These are phyloP conservation scores for Pseudogymnoascus sp. DNA, from an alignment of 2,329 filamentous ascomycete species.

Conservation along the genomic window DNA sequence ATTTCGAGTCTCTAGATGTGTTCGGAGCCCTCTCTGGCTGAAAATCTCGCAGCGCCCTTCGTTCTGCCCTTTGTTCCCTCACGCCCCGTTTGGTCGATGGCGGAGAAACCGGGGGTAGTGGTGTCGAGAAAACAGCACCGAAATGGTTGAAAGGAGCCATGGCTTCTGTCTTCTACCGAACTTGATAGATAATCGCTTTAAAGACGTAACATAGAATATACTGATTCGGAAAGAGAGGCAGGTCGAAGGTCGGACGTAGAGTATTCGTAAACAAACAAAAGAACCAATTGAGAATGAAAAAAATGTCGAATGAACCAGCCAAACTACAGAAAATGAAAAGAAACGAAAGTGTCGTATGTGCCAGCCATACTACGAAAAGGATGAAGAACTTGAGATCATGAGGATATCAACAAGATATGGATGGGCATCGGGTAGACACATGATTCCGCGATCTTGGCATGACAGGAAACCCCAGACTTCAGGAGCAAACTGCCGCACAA, in stretches of 20 bases:
- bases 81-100: background rate
- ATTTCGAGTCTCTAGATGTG: background rate
- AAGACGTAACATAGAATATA: background rate
- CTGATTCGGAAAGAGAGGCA: background rate
- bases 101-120: background rate
- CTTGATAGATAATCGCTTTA: background rate
- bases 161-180: background rate
- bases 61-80: background rate
- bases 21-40: background rate
- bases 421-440: background rate
- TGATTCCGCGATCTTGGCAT: conserved; percentile 7
- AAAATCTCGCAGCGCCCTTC: background rate
- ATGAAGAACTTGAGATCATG: background rate
- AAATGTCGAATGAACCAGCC: conserved; percentile 9
- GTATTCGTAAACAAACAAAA: background rate
- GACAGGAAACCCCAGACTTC: background rate
- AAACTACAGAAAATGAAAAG: conserved; percentile 10
- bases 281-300: conserved; percentile 8
- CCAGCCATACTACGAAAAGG: conserved; percentile 10
- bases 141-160: conserved; percentile 7
- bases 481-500: conserved; percentile 6
- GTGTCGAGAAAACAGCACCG: background rate
- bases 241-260: background rate
- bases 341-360: conserved; percentile 5
- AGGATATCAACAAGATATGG: conserved; percentile 10